These are phyloP conservation scores for Sanghuangporus weigelae DNA, from an alignment of 1,284 basidiomycete genomes.

Conservation along the genomic window DNA sequence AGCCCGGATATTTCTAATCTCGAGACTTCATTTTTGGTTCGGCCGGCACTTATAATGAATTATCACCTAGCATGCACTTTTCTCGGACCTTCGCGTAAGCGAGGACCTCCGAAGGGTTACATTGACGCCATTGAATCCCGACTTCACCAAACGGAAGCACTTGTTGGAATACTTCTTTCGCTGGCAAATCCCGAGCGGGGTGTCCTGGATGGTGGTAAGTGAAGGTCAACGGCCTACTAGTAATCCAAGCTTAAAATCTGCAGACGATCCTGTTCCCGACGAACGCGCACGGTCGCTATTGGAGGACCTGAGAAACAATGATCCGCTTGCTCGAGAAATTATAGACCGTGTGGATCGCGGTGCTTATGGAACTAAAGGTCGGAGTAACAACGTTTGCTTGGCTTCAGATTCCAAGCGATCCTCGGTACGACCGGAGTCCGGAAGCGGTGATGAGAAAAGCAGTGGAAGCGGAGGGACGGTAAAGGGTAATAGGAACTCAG, in stretches of 20 bases:
- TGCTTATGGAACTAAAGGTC: constrained; percentile 67
- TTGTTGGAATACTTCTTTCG: constrained; percentile 71
- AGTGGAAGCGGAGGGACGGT: constrained; percentile 22
- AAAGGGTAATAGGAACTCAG: neutral
- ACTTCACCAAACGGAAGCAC: constrained; percentile 80
- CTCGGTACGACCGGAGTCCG: constrained; percentile 22
- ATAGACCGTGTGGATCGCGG: constrained; percentile 71
- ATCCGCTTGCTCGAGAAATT: constrained; percentile 68
- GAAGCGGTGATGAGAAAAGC: constrained; percentile 25
- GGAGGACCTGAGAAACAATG: constrained; percentile 52
- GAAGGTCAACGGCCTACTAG: neutral
- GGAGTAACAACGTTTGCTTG: constrained; percentile 33
- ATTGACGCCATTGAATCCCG: constrained; percentile 88
- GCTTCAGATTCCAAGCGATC: constrained; percentile 20
- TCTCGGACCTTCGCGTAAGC: constrained; percentile 75
- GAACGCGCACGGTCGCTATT: constrained; percentile 56
- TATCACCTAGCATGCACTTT: constrained; percentile 63
- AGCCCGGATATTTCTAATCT: neutral
- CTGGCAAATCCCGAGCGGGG: constrained; percentile 14
- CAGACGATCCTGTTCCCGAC: constrained; percentile 32
- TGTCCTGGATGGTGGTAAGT: constrained; percentile 5
- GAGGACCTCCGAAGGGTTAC: constrained; percentile 84
- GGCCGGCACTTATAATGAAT: neutral
- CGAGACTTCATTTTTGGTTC: neutral
- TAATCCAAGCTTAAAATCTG: neutral